Conservation (phyloP, 2,329 filamentous ascomycete species). For the Blastomyces gilchristii region DNA sequence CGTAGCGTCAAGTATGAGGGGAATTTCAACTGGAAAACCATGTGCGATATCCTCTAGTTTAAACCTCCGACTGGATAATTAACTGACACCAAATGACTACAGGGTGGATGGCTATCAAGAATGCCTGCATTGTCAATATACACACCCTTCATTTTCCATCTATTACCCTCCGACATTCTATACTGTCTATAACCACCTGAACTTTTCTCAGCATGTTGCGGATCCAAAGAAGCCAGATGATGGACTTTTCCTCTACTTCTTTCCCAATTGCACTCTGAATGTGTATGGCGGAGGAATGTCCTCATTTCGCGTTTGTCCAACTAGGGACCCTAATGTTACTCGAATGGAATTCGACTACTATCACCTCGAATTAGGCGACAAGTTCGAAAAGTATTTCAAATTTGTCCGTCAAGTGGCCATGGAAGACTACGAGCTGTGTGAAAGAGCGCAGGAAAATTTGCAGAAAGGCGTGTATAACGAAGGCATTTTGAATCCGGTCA, state of each 20-base stretch:
- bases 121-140: conserved; percentile 50
- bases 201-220: conserved; percentile 48
- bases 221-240: conserved; percentile 45
- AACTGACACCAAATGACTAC: not conserved
- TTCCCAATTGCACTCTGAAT: conserved; percentile 47
- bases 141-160: conserved; percentile 46
- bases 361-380: conserved; percentile 41
- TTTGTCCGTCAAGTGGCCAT: conserved; percentile 48
- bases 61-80: not conserved
- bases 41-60: conserved; percentile 26
- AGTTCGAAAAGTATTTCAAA: conserved; percentile 47
- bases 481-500: conserved; percentile 46
- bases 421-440: conserved; percentile 49
- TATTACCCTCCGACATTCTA: conserved; percentile 48
- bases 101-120: conserved; percentile 50
- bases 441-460: conserved; percentile 46
- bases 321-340: conserved; percentile 39
- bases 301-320: conserved; percentile 47
- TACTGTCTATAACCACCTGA: conserved; percentile 44
- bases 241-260: conserved; percentile 49
- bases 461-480: conserved; percentile 45
- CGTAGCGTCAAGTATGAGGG: conserved; percentile 47
- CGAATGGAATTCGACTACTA: conserved; percentile 53
- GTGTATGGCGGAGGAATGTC: conserved; percentile 51
- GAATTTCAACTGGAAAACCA: conserved; percentile 51